These are phyloP conservation scores for Amanita brunnescens DNA, from an alignment of 768 basidiomycete species.

Conservation along the genomic window DNA sequence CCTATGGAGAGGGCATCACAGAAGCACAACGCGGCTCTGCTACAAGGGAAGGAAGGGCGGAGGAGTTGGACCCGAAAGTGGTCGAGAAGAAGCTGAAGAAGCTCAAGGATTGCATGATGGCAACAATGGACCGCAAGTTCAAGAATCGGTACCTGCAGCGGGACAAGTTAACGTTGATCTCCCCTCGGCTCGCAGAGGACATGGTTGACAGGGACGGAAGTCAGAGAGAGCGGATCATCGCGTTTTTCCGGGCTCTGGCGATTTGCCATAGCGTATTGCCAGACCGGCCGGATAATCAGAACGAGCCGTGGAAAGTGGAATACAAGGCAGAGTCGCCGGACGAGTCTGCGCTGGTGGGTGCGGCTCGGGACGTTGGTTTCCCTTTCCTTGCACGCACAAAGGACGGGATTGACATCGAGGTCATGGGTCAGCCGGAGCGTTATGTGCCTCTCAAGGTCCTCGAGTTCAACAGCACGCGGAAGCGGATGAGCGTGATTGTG, in stretches of 20 bases:
- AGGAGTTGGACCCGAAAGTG: constrained; percentile 60
- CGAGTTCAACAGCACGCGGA: constrained; percentile 92
- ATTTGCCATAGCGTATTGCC: constrained; percentile 89
- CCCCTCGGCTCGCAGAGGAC: constrained; percentile 77
- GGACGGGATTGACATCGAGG: constrained; percentile 78
- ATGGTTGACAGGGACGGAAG: constrained; percentile 50
- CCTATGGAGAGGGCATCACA: constrained; percentile 91
- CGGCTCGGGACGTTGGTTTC: constrained; percentile 89
- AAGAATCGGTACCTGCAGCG: constrained; percentile 81
- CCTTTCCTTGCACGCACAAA: constrained; percentile 75
- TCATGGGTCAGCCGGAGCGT: constrained; percentile 80
- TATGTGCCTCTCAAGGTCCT: constrained; percentile 74
- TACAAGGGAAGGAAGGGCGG: constrained; percentile 65
- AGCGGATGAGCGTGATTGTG: constrained; percentile 91
- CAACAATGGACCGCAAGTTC: constrained; percentile 66
- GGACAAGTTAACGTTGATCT: constrained; percentile 80
- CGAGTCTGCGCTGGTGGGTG: constrained; percentile 88
- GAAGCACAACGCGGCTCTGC: constrained; percentile 93
- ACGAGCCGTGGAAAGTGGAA: constrained; percentile 54
- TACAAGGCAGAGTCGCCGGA: constrained; percentile 98
- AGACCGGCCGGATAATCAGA: constrained; percentile 57
- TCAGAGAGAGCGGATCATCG: constrained; percentile 60
- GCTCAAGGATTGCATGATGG: constrained; percentile 72
- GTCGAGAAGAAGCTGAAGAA: constrained; percentile 53
- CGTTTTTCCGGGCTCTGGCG: constrained; percentile 93